These are phyloP conservation scores for Cadophora gregata DNA, from an alignment of 2,329 filamentous ascomycete species.

Conservation along the genomic window DNA sequence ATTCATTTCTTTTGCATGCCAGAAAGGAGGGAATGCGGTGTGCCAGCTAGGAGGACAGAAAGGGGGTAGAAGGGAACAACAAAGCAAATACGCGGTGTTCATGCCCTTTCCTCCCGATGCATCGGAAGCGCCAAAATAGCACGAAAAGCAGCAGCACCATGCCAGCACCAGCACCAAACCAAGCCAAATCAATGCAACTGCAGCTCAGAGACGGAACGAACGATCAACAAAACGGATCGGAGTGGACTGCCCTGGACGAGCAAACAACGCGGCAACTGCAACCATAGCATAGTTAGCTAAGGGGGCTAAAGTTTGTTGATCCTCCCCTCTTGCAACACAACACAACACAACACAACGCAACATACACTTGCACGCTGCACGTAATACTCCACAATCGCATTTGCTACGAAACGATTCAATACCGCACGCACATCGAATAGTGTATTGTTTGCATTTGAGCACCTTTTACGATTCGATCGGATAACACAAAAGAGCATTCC, in stretches of 20 bases:
- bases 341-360: too few relatives aligned
- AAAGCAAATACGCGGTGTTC: neutral
- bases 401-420: conserved; percentile 3
- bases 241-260: too few relatives aligned
- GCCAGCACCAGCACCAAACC: too few relatives aligned
- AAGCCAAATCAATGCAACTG: too few relatives aligned
- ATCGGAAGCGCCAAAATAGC: conserved; percentile 15
- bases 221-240: conserved; percentile 15
- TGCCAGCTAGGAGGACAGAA: neutral
- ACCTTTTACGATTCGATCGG: neutral
- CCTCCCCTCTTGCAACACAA: too few relatives aligned
- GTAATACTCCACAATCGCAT: neutral
- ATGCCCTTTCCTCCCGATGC: conserved; percentile 8
- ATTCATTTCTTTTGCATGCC: neutral
- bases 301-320: conserved; percentile 2
- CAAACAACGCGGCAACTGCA: neutral
- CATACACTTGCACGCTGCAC: too few relatives aligned
- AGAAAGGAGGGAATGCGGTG: neutral
- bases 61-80: neutral
- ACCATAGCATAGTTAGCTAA: neutral
- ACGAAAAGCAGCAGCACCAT: neutral
- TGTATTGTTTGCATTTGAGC: conserved; percentile 1
- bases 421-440: neutral
- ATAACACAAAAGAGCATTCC: neutral
- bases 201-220: neutral